Base-by-base conservation (phyloP, 257 asterid genomes). In the Fraxinus excelsior region DNA sequence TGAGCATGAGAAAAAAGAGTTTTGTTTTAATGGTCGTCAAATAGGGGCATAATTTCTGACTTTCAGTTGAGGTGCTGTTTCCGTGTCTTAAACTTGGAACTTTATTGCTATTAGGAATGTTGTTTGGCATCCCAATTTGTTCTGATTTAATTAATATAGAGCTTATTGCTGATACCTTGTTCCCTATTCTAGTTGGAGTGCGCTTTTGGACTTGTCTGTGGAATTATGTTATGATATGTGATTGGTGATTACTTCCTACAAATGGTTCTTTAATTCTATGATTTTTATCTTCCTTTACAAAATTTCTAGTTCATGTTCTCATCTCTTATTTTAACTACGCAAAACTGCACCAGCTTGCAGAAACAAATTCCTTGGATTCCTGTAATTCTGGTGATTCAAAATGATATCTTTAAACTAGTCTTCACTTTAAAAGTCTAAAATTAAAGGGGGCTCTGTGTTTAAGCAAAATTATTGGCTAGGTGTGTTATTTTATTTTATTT, bases 281-380 rank as follows among this genome's bases (percentile, higher is more conserved):
- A 51, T 19, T 53, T 5, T 53, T 51, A 19, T 18, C 62, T 60
- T 60, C 16, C 14, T 60, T 8, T 23, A 5, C 31, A 23, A 60
- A 56, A 7, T 60, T 23, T 60, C 64, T 53, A 6, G 9, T 14
- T 53, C 67, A 8, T 23, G 32, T 8, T 60, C 32, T 23, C 31
- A 23, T 60, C 16, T n/a, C 31, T 60, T 3, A 7, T 3, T 60
- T 7, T 7, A 9, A 58, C 31, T 21, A 7, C 5, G 9, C 0
- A 35, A 53, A 76, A 38, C 58, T 51, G 38, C 75, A 51, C 14
- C 46, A 35, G 67, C 19, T 62, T 68, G 65, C 46, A 40, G 35
- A 3, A n/a, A 38, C 13, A 46, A 23, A 44, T 19, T 53, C 37
- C 19, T 60, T 40, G 21, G 38, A 7, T 70, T 67, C 56, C 14